phyloP scores from a whole-genome alignment of 202 grass and related monocot genomes.

The Cymbopogon flexuosus region DNA sequence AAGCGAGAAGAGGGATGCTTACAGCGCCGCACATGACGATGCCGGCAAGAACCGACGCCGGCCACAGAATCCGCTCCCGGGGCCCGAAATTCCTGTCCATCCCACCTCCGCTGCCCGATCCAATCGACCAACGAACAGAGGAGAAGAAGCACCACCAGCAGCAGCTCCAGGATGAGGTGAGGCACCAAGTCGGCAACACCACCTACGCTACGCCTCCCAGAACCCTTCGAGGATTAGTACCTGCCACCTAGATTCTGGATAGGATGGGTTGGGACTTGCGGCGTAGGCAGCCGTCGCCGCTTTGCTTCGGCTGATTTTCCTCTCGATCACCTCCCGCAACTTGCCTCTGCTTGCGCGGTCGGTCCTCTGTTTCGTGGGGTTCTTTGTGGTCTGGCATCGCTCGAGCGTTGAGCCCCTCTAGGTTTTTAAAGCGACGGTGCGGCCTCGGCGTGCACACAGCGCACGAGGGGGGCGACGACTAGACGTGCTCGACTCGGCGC shows the following conservation, averaged over 20 bases:
- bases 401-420: not conserved
- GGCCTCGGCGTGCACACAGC: not conserved
- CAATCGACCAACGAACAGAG: not conserved
- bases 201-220: not conserved
- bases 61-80: constrained; percentile 60
- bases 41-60: constrained; percentile 55
- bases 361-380: not conserved
- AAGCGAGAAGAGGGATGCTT: constrained; percentile 31
- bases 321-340: no score
- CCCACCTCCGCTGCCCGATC: not conserved
- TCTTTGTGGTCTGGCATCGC: not conserved
- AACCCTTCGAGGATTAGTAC: no score
- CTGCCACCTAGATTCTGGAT: not conserved
- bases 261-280: not conserved
- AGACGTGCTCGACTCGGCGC: not conserved
- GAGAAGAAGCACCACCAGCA: not conserved
- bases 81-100: constrained; percentile 50
- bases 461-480: not conserved
- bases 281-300: not conserved
- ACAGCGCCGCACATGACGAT: constrained; percentile 57
- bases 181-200: not conserved
- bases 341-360: not conserved
- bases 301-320: not conserved
- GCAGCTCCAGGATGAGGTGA: no score
- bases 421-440: constrained; percentile 6